Conservation (phyloP, 2,329 filamentous ascomycete genomes). For the Chrysoporthe cubensis region DNA sequence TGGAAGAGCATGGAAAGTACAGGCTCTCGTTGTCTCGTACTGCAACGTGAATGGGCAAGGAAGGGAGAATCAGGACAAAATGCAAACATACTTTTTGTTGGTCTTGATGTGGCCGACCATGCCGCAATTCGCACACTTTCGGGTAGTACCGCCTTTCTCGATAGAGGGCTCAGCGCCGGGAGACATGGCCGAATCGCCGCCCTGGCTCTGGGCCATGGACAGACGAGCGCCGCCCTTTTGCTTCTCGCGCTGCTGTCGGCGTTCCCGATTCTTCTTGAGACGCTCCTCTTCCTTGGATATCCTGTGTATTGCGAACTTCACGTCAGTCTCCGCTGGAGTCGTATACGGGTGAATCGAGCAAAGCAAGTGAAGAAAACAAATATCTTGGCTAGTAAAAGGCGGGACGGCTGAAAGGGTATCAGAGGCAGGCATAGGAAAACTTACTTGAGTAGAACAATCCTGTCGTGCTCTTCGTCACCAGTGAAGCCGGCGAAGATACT, state of each 20-base stretch:
- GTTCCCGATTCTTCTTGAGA: conserved; percentile 88
- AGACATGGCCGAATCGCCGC: conserved; percentile 38
- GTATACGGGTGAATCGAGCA: background rate
- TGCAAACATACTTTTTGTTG: conserved; percentile 83
- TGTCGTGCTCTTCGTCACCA: conserved; percentile 68
- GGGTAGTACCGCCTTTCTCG: conserved; percentile 68
- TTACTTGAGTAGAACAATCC: conserved; percentile 62
- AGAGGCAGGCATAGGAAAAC: conserved; percentile 26
- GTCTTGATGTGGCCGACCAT: conserved; percentile 98
- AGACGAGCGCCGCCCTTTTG: conserved; percentile 61
- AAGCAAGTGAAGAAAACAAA: background rate
- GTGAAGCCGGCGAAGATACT: conserved; percentile 65
- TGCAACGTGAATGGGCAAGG: background rate
- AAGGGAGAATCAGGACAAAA: conserved; percentile 8
- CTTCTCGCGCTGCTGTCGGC: conserved; percentile 86
- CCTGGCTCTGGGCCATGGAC: conserved; percentile 32
- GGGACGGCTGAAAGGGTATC: background rate
- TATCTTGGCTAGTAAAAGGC: background rate
- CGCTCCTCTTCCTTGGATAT: conserved; percentile 78
- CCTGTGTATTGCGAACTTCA: conserved; percentile 42
- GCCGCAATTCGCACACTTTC: conserved; percentile 98
- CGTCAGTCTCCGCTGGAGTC: background rate
- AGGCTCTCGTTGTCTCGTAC: background rate
- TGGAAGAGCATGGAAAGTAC: background rate
- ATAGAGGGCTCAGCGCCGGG: conserved; percentile 47